Evolutionary conservation across 1,284 basidiomycete genomes (phyloP), one percentile per base, ranked within the genome.

Genomic region (Cutaneotrichosporon dermatis): DNA sequence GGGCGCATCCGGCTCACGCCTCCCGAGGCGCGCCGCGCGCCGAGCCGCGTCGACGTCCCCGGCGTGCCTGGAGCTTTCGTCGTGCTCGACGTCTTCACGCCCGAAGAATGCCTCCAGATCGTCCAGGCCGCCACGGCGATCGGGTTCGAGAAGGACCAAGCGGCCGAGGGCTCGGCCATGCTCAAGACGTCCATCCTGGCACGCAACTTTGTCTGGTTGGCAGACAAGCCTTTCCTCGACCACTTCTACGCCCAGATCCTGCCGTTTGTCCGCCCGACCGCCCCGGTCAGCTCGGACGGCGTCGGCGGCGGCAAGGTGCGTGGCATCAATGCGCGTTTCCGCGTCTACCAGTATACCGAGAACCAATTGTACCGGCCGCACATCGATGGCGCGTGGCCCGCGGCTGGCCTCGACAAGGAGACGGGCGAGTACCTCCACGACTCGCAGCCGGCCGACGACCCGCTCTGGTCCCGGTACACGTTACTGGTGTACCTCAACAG

Each of bases 351-450:
- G 50, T 83, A 83, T 66, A 73, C 76, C 2, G 77, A 81, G 46
- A 81, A 81, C 25, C 80, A 81, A 43, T 65, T 83, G 34, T 83
- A 83, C 62, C 70, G 79, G 75, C 70, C 76, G 1, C 82, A 84
- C 61, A 82, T 83, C 58, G 83, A 84, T 66, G 83, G 83, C 13
- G 82, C 82, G 0, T 84, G 83, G 83, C 83, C 83, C 33, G 79
- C 81, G 1, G 82, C 81, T 0, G 81, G 81, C 1, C 70, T 83
- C 5, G 71, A 80, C 59, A 69, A 79, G 0, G 70, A 69, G 10
- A 80, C 81, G 4, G 77, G 79, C 16, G 75, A 80, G 62, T 84
- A 84, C 69, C 62, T 83, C 50, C 83, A 84, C 76, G 83, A 84
- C 62, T 76, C 74, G 15, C 72, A 70, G 39, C 73, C 75, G 1